Evolutionary conservation across 306 rosid genomes (phyloP), one percentile per base, ranked within the genome.

Genomic region (Lathyrus oleraceus): DNA sequence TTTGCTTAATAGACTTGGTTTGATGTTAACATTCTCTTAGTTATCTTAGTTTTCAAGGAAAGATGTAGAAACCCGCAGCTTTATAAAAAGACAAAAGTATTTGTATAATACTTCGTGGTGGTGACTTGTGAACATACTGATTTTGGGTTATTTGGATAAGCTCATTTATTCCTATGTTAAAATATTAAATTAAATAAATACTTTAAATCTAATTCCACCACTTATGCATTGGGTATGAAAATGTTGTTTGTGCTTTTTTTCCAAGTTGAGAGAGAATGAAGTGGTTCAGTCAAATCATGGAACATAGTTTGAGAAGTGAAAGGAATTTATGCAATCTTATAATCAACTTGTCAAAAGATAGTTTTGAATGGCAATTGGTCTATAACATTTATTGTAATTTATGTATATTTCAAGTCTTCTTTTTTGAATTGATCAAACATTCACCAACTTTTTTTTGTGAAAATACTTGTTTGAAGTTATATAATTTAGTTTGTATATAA

Each of bases 251-350:
- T 44, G 43, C 44, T 54, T 44, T 12, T 3, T 51, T 76, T 69
- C 52, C 25, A 42, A 77, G 40, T 43, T 64, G 27, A 5, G 45
- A 71, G 17, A n/a, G 70, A 8, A 77, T 35, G 27, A 58, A 49
- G 63, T 78, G 42, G 70, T 67, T 66, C 45, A 67, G 75, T 78
- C 78, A 78, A 78, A 51, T 48, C 57, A 57, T 65, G 62, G 63
- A 64, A 61, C 51, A 44, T 69, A 20, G 15, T 21, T 45, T 65
- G 57, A 43, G 76, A 48, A 20, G 5, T 5, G 17, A 51, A 9
- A 47, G 54, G 48, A 77, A 58, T 56, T 78, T 57, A 3, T 65
- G 69, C 27, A 71, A 43, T 30, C 20, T 64, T 42, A 52, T 23
- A 11, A 77, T n/a, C 38, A 44, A 71, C 61, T 64, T 71, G 77